phyloP scores from a whole-genome alignment of 1,284 basidiomycete genomes.

The Pseudozyma thailandica region DNA sequence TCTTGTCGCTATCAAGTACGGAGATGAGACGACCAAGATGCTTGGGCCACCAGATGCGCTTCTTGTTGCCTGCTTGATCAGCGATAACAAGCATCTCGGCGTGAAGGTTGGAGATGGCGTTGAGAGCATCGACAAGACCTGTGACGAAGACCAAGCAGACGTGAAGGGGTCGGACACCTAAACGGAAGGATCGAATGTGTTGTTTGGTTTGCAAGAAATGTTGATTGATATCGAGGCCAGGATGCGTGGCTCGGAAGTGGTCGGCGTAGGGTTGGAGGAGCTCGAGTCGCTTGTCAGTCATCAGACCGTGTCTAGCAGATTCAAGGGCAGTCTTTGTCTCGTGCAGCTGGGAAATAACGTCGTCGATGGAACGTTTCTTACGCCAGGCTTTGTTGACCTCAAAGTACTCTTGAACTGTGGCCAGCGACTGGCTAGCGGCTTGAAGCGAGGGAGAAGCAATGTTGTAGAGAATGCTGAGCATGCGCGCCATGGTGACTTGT shows the following conservation, averaged over 20 bases:
- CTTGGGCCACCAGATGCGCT: constrained; percentile 73
- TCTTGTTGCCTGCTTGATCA: constrained; percentile 68
- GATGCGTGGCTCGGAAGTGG: constrained; percentile 42
- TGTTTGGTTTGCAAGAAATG: constrained; percentile 42
- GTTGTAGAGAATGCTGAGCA: constrained; percentile 72
- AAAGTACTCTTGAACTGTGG: constrained; percentile 66
- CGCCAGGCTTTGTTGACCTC: constrained; percentile 61
- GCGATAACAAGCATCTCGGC: constrained; percentile 70
- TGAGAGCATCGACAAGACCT: constrained; percentile 70
- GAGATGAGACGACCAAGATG: constrained; percentile 70
- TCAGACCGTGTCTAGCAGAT: constrained; percentile 14
- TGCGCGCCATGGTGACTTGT: constrained; percentile 70
- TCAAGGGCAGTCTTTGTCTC: constrained; percentile 68
- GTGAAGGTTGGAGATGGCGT: constrained; percentile 71
- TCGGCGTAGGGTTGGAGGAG: constrained; percentile 71
- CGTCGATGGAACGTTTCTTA: constrained; percentile 53
- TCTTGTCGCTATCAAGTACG: constrained; percentile 40
- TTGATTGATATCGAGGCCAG: constrained; percentile 28
- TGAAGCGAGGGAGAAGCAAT: constrained; percentile 67
- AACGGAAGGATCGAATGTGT: constrained; percentile 31
- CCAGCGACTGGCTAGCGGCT: constrained; percentile 67
- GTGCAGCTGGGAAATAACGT: constrained; percentile 41
- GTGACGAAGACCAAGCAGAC: constrained; percentile 72
- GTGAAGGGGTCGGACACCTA: constrained; percentile 70
- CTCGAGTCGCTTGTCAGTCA: constrained; percentile 70